These are phyloP conservation scores for Hypoxylon sp. DNA, from an alignment of 2,329 filamentous ascomycete genomes.

Conservation along the genomic window DNA sequence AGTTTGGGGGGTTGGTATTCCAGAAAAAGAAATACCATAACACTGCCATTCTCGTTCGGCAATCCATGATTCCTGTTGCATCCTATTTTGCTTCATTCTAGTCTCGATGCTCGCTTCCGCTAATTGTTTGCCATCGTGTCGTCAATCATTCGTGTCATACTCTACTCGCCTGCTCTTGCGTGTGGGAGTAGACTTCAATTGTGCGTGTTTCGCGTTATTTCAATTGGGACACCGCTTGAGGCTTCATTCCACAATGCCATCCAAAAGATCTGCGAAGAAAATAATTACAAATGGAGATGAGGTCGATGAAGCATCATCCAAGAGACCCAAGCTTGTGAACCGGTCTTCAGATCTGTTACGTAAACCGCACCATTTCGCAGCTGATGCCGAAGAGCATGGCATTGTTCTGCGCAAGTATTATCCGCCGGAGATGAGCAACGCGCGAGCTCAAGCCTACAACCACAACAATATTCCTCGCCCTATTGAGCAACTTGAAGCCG, in stretches of 20 bases:
- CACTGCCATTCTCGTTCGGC: not conserved
- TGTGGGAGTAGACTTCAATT: not conserved
- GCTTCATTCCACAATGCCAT: conserved; percentile 48
- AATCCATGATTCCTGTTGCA: not conserved
- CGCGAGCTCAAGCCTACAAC: conserved; percentile 81
- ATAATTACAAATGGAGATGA: conserved; percentile 44
- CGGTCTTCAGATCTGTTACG: conserved; percentile 55
- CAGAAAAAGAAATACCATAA: conserved; percentile 3
- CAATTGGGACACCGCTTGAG: not conserved
- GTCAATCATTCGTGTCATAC: not conserved
- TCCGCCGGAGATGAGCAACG: conserved; percentile 87
- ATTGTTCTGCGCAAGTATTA: conserved; percentile 84
- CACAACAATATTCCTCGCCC: conserved; percentile 78
- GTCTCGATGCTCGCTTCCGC: not conserved
- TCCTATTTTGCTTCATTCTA: not conserved
- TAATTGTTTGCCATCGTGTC: not conserved
- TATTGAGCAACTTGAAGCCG: conserved; percentile 75
- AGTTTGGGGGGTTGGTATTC: not conserved
- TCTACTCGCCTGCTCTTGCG: not conserved
- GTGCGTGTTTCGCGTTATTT: not conserved
- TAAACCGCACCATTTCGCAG: conserved; percentile 63
- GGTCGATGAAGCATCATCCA: conserved; percentile 45
- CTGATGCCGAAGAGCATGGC: conserved; percentile 67
- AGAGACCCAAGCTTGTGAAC: conserved; percentile 50
- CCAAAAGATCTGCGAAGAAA: conserved; percentile 50